phyloP scores from a whole-genome alignment of 257 asterid genomes.

The Solanum chmielewskii region DNA sequence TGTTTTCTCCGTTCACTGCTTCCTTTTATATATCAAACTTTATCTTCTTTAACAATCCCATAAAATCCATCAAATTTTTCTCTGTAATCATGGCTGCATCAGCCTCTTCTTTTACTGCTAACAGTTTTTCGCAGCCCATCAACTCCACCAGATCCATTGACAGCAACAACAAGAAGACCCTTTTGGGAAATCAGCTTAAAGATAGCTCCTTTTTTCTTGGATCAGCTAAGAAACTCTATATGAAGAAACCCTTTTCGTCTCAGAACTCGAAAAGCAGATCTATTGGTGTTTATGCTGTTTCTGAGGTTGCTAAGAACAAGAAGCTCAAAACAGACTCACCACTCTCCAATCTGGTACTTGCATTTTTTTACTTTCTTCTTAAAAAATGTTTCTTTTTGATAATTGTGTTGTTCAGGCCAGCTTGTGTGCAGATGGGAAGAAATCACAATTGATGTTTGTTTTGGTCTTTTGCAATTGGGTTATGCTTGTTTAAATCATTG shows the following conservation, averaged over 20 bases:
- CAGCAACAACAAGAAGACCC: slow-evolving; percentile 2
- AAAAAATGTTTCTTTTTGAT: background rate
- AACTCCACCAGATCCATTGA: slow-evolving; percentile 53
- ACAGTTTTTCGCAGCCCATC: slow-evolving; percentile 31
- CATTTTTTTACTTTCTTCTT: background rate
- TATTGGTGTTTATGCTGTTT: slow-evolving; percentile 38
- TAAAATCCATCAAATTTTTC: background rate
- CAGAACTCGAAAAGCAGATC: slow-evolving; percentile 27
- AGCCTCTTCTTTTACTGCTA: slow-evolving; percentile 34
- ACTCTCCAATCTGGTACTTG: slow-evolving; percentile 31
- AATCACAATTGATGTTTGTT: background rate
- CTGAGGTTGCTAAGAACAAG: slow-evolving; percentile 69
- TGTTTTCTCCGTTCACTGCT: slow-evolving; percentile 38
- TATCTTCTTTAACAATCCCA: background rate
- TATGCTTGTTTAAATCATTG: background rate
- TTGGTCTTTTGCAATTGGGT: background rate
- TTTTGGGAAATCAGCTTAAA: slow-evolving; percentile 12
- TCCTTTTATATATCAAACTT: background rate
- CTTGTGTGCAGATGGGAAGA: background rate
- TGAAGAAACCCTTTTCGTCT: slow-evolving; percentile 6
- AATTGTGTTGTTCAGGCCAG: background rate
- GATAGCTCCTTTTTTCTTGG: slow-evolving; percentile 32
- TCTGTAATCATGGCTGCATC: slow-evolving; percentile 30
- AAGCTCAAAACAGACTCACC: slow-evolving; percentile 11
- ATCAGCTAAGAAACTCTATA: slow-evolving; percentile 25